Evolutionary conservation across 2,329 filamentous ascomycete species (phyloP).

Genomic region (Nemania abortiva): DNA sequence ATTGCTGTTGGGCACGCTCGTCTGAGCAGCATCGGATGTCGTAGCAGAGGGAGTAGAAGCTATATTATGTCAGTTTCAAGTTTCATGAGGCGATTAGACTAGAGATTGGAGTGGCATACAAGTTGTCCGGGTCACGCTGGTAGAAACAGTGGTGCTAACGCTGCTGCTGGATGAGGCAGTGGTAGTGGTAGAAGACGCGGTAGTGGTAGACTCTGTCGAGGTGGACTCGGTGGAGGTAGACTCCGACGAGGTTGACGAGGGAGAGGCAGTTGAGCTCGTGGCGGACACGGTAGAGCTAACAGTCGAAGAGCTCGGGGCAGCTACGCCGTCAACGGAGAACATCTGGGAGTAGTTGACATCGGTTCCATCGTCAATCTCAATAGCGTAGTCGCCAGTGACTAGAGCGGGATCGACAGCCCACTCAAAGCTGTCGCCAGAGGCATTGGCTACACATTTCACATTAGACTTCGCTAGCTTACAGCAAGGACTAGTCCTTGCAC

Average conservation of each 20-base stretch:
- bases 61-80: constrained; percentile 30
- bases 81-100: neutral
- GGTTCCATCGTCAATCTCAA: constrained; percentile 58
- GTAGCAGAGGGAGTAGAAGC: constrained; percentile 38
- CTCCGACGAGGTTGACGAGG: constrained; percentile 5
- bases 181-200: constrained; percentile 10
- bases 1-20: constrained; percentile 47
- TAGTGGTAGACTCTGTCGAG: constrained; percentile 24
- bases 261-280: constrained; percentile 26
- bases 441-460: constrained; percentile 49
- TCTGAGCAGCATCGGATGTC: constrained; percentile 36
- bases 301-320: constrained; percentile 34
- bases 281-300: constrained; percentile 34
- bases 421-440: constrained; percentile 53
- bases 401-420: constrained; percentile 56
- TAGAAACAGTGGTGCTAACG: constrained; percentile 2
- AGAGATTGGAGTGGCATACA: constrained; percentile 25
- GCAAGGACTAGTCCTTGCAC: constrained; percentile 35
- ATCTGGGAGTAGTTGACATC: constrained; percentile 59
- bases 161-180: constrained; percentile 12
- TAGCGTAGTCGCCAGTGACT: constrained; percentile 58
- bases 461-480: neutral
- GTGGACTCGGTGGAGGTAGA: constrained; percentile 18
- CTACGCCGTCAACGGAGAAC: constrained; percentile 53
- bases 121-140: constrained; percentile 23